Evolutionary conservation across 495 filamentous ascomycete genomes (phyloP), one percentile per base, ranked within the genome.

Genomic region (Darksidea phi): DNA sequence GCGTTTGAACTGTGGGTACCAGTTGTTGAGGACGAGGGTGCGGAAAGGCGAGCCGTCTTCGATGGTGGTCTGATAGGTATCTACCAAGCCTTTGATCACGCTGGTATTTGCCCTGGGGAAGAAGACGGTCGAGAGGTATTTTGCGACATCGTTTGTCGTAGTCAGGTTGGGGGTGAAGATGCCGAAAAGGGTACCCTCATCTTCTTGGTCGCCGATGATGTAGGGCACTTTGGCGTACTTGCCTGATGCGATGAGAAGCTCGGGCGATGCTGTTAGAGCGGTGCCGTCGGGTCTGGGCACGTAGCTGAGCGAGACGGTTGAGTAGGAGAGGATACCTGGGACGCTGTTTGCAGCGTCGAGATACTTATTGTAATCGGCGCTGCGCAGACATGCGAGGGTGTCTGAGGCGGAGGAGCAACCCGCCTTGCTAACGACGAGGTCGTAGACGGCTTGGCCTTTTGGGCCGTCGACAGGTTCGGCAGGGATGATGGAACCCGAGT

Each of bases 1-100:
- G 1, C 86, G 84, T 70, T 91, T 91, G 76, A 82, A 89, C 66
- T 86, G 78, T 0, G 87, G 86, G 62, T 89, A 89, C 65, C 79
- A 72, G 57, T 84, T 81, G 71, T 89, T 85, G 1, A 80, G 36
- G 7, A 75, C 56, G 13, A 85, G 80, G 0, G 84, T 88, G 45
- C 81, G 73, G 75, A 86, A 89, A 4, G 87, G 88, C 0, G 80
- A 84, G 28, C 85, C 86, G 34, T 77, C 72, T n/a, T 72, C 67
- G 18, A 77, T 56, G 36, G 69, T 74, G 20, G 78, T 53, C 13
- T 76, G 73, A 69, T 89, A 89, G 0, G 75, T 77, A 28, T 68
- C 73, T 11, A 89, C 82, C 10, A 88, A 74, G 24, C 66, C 74
- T 17, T 71, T 54, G 11, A 87, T 63, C 45, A 80, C 68, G 0